Evolutionary conservation across 164 flowering plant species (phyloP), one percentile per base, ranked within the genome.

Genomic region (Cinnamomum micranthum): DNA sequence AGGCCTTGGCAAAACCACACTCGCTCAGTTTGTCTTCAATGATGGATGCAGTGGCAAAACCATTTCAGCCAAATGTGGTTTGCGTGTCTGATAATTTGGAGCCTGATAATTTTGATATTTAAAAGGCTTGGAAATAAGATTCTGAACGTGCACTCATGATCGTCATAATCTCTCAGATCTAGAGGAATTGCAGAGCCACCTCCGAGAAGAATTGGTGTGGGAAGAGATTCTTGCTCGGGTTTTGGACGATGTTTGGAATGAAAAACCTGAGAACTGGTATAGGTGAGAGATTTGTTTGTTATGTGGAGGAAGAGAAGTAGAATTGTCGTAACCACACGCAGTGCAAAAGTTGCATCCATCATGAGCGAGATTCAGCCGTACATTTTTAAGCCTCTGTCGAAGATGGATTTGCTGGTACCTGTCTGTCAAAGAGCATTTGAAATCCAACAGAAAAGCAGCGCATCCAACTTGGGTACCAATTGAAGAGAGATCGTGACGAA

Each of bases 1-100:
- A 2, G 78, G 78, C 6, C 4, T 63, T 7, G 78, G 78, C 17
- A 76, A 76, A 52, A 76, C 78, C 4, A 70, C 74, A 5, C 35
- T 76, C 1, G 78, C 70, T 2, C 22, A 65, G 25, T 20, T 27
- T 2, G 69, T 71, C 10, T 76, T 47, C 33, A 71, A 71, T 27
- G 13, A 65, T 15, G n/a, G 63, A 65, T 4, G 17, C 1, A 3
- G 14, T 64, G n/a, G 2, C 19, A 64, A 17, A 3, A 28, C 2
- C n/a, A 66, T 14, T 76, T 76, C 4, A 50, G 17, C 15, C 2
- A 3, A 14, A 28, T 52, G 17, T 76, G 78, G 78, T 76, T 1
- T 71, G 65, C 19, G 62, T 71, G 33, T 70, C 70, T 7, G 10
- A 25, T 12, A 23, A 70, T 17, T 55, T 71, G 25, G 25, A 24